Conservation (phyloP, 1,284 basidiomycete species). For the Cryptococcus amylolentus region DNA sequence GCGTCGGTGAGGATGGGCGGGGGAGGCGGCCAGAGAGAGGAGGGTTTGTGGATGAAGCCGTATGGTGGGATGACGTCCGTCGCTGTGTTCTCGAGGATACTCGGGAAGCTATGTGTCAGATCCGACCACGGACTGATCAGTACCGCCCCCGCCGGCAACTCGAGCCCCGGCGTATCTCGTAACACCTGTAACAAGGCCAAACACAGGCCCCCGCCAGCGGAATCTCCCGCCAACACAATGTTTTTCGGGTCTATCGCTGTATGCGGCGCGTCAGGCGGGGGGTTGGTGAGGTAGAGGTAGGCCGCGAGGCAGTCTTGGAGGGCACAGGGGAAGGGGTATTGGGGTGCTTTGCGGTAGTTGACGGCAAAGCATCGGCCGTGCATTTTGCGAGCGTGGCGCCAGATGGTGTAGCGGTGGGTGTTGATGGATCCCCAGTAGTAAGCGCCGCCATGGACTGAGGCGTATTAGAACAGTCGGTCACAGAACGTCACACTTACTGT, state of each 20-base stretch:
- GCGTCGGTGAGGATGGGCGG: conserved; percentile 63
- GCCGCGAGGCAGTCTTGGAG: conserved; percentile 82
- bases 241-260: conserved; percentile 73
- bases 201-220: conserved; percentile 85
- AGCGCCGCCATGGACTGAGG: conserved; percentile 60
- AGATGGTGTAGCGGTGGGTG: conserved; percentile 68
- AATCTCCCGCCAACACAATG: conserved; percentile 82
- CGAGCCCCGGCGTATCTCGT: conserved; percentile 71
- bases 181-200: conserved; percentile 86
- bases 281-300: conserved; percentile 69
- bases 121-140: conserved; percentile 79
- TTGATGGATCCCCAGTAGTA: conserved; percentile 57
- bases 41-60: conserved; percentile 64
- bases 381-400: conserved; percentile 78
- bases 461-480: not conserved
- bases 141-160: conserved; percentile 77
- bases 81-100: conserved; percentile 71
- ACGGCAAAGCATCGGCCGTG: conserved; percentile 84
- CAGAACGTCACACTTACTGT: conserved; percentile 46
- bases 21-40: conserved; percentile 86
- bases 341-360: conserved; percentile 81
- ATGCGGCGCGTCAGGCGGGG: conserved; percentile 69
- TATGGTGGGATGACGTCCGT: conserved; percentile 69
- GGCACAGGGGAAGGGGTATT: conserved; percentile 95
- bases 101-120: conserved; percentile 90